Percentiles rank a stretch among this genome's conserved stretches.
Evolutionary conservation across 768 basidiomycete genomes (phyloP).

Genomic region (Boletus patriciae): DNA sequence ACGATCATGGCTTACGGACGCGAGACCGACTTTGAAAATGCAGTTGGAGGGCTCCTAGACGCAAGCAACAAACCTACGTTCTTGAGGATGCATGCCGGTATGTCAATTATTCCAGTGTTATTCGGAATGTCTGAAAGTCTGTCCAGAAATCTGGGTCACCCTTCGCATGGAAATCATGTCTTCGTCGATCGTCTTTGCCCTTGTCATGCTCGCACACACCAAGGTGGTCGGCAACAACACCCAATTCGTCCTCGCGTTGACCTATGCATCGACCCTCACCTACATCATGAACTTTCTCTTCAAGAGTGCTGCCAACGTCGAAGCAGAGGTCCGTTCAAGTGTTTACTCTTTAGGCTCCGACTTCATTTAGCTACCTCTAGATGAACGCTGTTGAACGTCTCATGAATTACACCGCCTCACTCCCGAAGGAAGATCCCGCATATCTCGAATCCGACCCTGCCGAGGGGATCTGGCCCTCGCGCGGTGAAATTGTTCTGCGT

Average conservation of each 20-base stretch:
- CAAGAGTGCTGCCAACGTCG: slow-evolving; percentile 26
- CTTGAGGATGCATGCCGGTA: slow-evolving; percentile 27
- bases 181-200: slow-evolving; percentile 23
- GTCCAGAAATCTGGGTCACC: slow-evolving; percentile 33
- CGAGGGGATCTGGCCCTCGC: slow-evolving; percentile 22
- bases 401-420: slow-evolving; percentile 24
- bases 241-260: slow-evolving; percentile 31
- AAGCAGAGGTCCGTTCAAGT: slow-evolving; percentile 24
- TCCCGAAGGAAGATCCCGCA: slow-evolving; percentile 25
- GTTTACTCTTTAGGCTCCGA: not conserved
- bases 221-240: slow-evolving; percentile 22
- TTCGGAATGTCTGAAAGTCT: not conserved
- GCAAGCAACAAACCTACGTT: slow-evolving; percentile 31
- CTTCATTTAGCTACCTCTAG: slow-evolving; percentile 7
- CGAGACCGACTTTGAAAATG: slow-evolving; percentile 26
- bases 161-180: slow-evolving; percentile 33
- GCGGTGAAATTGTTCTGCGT: slow-evolving; percentile 65
- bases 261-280: slow-evolving; percentile 27
- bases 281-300: slow-evolving; percentile 32
- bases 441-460: slow-evolving; percentile 24
- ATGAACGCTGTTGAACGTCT: slow-evolving; percentile 33
- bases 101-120: not conserved
- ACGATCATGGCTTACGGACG: slow-evolving; percentile 51
- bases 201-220: slow-evolving; percentile 30
- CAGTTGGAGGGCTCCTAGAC: slow-evolving; percentile 23